phyloP scores from a whole-genome alignment of 352 stramenopile genomes.

The Detonula confervacea region DNA sequence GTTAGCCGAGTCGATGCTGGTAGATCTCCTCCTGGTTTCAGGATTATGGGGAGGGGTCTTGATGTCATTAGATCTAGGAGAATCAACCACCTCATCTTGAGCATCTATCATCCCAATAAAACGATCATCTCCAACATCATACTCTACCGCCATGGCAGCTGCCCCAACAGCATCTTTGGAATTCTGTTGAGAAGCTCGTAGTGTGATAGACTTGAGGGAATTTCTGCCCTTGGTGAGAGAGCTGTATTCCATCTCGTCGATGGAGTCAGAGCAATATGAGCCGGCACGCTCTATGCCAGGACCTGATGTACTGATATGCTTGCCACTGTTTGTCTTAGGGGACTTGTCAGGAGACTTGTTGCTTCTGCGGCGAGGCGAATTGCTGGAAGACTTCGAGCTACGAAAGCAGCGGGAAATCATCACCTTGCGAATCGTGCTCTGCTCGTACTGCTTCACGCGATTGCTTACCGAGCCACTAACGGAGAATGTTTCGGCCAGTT shows the following conservation, averaged over 20 bases:
- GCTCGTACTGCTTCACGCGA: background rate
- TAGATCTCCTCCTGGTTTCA: too few species aligned
- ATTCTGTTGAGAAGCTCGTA: background rate
- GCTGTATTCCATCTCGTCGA: constrained; percentile 1
- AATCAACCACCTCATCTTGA: background rate
- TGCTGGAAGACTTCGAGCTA: background rate
- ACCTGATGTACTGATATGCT: too few species aligned
- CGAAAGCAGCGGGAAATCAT: background rate
- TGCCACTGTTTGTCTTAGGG: too few species aligned
- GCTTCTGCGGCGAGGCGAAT: too few species aligned
- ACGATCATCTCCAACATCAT: background rate
- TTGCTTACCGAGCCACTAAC: background rate
- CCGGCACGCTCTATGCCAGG: too few species aligned
- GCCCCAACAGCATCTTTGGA: constrained; percentile 2
- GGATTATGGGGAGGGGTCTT: too few species aligned
- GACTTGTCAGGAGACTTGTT: too few species aligned
- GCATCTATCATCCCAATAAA: background rate
- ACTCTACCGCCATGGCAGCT: constrained; percentile 20
- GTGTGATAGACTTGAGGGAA: background rate
- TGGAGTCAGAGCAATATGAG: too few species aligned
- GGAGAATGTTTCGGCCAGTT: background rate
- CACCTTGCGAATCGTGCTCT: background rate
- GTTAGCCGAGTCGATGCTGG: too few species aligned
- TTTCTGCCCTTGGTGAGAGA: background rate
- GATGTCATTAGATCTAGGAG: background rate